Conservation (phyloP, 441 rosid genomes). For the Populus hybrid region DNA sequence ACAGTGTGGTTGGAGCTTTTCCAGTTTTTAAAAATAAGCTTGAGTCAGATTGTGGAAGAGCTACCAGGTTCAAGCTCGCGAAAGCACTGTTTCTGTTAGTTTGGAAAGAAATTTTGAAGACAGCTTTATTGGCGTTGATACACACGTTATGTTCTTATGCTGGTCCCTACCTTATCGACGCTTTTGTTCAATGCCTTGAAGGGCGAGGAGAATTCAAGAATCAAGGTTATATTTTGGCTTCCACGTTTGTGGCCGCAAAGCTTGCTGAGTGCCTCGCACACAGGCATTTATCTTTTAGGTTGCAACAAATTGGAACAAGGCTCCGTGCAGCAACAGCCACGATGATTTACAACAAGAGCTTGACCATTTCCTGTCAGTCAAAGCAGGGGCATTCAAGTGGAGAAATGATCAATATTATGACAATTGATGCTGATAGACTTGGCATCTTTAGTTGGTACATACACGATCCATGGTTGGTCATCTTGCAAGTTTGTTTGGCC, state of each 20-base stretch:
- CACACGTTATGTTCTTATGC: slow-evolving; percentile 45
- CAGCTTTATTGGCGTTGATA: slow-evolving; percentile 38
- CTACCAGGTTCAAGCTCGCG: neutral
- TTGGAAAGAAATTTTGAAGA: slow-evolving; percentile 47
- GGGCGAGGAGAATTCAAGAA: slow-evolving; percentile 42
- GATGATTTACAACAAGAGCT: slow-evolving; percentile 19
- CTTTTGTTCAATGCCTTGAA: slow-evolving; percentile 70
- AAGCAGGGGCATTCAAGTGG: slow-evolving; percentile 44
- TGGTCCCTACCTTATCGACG: slow-evolving; percentile 63
- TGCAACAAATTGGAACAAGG: neutral
- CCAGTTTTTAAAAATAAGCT: too few species aligned
- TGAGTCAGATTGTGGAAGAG: slow-evolving; percentile 21
- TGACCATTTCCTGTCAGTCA: slow-evolving; percentile 38
- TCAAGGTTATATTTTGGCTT: slow-evolving; percentile 43
- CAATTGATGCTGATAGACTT: slow-evolving; percentile 46
- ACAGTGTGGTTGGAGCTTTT: too few species aligned
- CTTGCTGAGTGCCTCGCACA: neutral
- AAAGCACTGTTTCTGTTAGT: slow-evolving; percentile 36
- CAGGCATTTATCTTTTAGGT: neutral
- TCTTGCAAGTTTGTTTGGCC: slow-evolving; percentile 35
- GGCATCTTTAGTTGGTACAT: slow-evolving; percentile 18
- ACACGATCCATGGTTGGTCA: neutral
- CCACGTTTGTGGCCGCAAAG: slow-evolving; percentile 27
- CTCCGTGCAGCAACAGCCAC: neutral
- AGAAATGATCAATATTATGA: slow-evolving; percentile 46